These are phyloP conservation scores for Colletotrichum incanum DNA, from an alignment of 2,329 filamentous ascomycete species.

Conservation along the genomic window DNA sequence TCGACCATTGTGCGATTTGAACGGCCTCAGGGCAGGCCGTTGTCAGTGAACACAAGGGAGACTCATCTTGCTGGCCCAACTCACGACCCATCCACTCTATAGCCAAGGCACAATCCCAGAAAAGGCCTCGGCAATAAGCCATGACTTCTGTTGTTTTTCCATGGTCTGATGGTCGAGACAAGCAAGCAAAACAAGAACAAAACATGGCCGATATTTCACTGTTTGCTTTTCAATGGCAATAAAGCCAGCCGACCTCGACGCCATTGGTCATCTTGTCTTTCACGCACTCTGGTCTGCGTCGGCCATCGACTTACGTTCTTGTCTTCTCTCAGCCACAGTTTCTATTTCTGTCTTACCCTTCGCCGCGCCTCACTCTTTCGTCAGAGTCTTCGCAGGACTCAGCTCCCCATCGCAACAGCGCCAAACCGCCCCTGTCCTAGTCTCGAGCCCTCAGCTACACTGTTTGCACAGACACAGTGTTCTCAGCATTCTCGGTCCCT, in stretches of 20 bases:
- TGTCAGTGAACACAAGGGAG: constrained; percentile 19
- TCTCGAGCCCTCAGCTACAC: constrained; percentile 11
- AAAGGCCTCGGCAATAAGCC: constrained; percentile 18
- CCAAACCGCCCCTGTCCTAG: constrained; percentile 26
- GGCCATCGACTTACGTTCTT: constrained; percentile 9
- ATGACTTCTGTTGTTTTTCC: constrained; percentile 9
- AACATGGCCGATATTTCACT: not conserved
- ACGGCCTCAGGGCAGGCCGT: not conserved
- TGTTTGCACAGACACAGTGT: constrained; percentile 11
- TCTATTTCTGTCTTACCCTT: constrained; percentile 27
- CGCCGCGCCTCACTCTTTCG: constrained; percentile 26
- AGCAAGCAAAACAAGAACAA: constrained; percentile 8
- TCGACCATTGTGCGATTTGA: not conserved
- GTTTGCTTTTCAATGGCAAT: constrained; percentile 12
- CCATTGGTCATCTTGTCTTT: not conserved
- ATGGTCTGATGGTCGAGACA: constrained; percentile 20
- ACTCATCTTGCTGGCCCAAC: not conserved
- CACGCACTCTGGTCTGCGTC: not conserved
- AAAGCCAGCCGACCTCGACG: not conserved
- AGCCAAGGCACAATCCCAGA: constrained; percentile 12
- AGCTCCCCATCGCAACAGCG: constrained; percentile 22
- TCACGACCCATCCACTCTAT: not conserved
- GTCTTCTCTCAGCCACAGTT: constrained; percentile 31
- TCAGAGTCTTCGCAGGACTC: constrained; percentile 30
- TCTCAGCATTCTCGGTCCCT: constrained; percentile 32